Percentiles rank a stretch among this genome's conserved stretches.
These are phyloP conservation scores for Cutaneotrichosporon sp. DNA, from an alignment of 1,284 basidiomycete species.

Conservation along the genomic window DNA sequence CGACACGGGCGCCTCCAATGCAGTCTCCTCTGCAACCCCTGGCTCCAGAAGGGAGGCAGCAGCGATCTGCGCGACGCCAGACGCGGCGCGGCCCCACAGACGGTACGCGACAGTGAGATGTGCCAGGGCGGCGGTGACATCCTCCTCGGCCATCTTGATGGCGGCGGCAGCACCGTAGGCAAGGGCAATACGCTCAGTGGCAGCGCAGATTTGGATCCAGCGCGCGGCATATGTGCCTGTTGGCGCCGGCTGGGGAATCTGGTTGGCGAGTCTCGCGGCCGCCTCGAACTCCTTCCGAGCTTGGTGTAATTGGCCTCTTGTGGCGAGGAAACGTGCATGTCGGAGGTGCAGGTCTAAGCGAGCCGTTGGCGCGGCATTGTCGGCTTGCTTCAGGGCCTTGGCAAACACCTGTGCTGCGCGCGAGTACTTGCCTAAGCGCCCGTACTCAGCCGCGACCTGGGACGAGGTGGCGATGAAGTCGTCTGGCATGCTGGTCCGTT, in stretches of 20 bases:
- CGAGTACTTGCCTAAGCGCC: slow-evolving; percentile 69
- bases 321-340: slow-evolving; percentile 66
- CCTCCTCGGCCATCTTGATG: slow-evolving; percentile 69
- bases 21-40: background rate
- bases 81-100: slow-evolving; percentile 74
- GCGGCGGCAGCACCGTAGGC: slow-evolving; percentile 67
- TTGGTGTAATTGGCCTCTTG: slow-evolving; percentile 61
- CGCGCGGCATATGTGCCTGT: slow-evolving; percentile 58
- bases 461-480: slow-evolving; percentile 67
- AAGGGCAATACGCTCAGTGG: slow-evolving; percentile 67
- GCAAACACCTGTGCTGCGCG: slow-evolving; percentile 66
- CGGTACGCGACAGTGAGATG: slow-evolving; percentile 70
- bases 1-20: background rate
- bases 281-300: slow-evolving; percentile 50
- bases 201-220: slow-evolving; percentile 61
- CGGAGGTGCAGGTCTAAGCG: slow-evolving; percentile 63
- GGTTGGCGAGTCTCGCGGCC: slow-evolving; percentile 55
- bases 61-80: slow-evolving; percentile 65
- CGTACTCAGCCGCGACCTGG: slow-evolving; percentile 72
- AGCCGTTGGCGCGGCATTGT: slow-evolving; percentile 36
- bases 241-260: slow-evolving; percentile 21
- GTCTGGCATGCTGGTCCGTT: slow-evolving; percentile 56
- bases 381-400: slow-evolving; percentile 57
- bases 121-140: slow-evolving; percentile 62
- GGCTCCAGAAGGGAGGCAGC: slow-evolving; percentile 16